Evolutionary conservation across 768 basidiomycete genomes (phyloP).

Genomic region (Leccinum variicolor): DNA sequence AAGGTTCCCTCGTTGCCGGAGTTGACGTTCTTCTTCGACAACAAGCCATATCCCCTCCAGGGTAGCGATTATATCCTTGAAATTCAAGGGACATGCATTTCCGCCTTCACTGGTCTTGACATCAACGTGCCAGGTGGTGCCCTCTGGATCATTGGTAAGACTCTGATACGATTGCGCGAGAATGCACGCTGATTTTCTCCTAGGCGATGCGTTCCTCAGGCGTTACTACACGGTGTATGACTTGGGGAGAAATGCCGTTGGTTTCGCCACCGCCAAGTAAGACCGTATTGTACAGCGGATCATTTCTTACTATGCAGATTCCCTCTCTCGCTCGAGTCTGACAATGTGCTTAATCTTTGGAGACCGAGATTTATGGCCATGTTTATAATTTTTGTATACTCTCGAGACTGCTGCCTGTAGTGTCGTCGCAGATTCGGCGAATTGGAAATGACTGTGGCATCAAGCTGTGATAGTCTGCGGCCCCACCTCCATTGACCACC

Average conservation of each 20-base stretch:
- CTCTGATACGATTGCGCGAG: neutral
- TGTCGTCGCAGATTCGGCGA: neutral
- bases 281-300: neutral
- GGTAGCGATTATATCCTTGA: conserved; percentile 88
- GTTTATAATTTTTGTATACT: neutral
- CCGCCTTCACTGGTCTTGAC: conserved; percentile 89
- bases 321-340: neutral
- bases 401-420: neutral
- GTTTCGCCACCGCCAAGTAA: conserved; percentile 62
- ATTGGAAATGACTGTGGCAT: neutral
- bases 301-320: neutral
- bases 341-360: conserved; percentile 13
- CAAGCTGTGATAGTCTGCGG: neutral
- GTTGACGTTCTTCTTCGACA: conserved; percentile 78
- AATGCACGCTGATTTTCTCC: conserved; percentile 2
- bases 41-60: conserved; percentile 74
- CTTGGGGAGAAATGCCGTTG: conserved; percentile 72
- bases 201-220: conserved; percentile 89
- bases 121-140: conserved; percentile 76
- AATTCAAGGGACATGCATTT: conserved; percentile 90
- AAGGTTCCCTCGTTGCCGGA: conserved; percentile 84
- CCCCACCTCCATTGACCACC: neutral
- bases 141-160: conserved; percentile 88
- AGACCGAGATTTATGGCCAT: neutral
- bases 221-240: conserved; percentile 93